Conservation (phyloP, 1,284 basidiomycete species). For the Waitea zeae region DNA sequence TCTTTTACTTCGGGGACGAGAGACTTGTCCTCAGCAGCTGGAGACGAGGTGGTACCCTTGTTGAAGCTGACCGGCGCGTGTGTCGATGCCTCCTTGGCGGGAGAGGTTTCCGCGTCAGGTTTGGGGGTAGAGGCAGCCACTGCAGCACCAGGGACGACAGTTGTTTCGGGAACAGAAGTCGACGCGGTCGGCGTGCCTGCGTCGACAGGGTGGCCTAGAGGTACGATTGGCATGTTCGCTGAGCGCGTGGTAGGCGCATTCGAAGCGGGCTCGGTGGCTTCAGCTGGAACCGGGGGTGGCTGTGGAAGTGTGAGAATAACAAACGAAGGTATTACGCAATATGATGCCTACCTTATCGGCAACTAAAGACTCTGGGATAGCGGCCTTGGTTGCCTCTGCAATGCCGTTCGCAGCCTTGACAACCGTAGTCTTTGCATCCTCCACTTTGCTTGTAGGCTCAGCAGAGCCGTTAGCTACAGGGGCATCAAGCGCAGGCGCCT, state of each 20-base stretch:
- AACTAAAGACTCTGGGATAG: too few species aligned
- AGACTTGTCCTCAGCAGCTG: too few species aligned
- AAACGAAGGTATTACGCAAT: too few species aligned
- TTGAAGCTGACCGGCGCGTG: conserved; percentile 5
- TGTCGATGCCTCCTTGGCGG: conserved; percentile 4
- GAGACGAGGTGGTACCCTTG: too few species aligned
- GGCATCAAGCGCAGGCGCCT: too few species aligned
- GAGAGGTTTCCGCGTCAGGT: not conserved
- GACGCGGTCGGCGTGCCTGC: not conserved
- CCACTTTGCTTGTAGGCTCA: too few species aligned
- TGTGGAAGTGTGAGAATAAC: not conserved
- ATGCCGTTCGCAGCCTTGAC: not conserved
- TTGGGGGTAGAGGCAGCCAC: too few species aligned
- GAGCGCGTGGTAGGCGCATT: not conserved
- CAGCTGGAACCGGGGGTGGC: not conserved
- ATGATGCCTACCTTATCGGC: too few species aligned
- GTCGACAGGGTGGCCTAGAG: not conserved
- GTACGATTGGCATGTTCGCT: not conserved
- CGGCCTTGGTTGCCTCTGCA: not conserved
- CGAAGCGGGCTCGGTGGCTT: not conserved
- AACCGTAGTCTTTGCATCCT: not conserved
- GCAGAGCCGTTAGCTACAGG: too few species aligned
- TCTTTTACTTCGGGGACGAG: too few species aligned
- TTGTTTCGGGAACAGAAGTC: conserved; percentile 1
- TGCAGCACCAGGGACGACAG: conserved; percentile 4